Evolutionary conservation across 2,329 filamentous ascomycete genomes (phyloP).

Genomic region (Blumeriella jaapii): DNA sequence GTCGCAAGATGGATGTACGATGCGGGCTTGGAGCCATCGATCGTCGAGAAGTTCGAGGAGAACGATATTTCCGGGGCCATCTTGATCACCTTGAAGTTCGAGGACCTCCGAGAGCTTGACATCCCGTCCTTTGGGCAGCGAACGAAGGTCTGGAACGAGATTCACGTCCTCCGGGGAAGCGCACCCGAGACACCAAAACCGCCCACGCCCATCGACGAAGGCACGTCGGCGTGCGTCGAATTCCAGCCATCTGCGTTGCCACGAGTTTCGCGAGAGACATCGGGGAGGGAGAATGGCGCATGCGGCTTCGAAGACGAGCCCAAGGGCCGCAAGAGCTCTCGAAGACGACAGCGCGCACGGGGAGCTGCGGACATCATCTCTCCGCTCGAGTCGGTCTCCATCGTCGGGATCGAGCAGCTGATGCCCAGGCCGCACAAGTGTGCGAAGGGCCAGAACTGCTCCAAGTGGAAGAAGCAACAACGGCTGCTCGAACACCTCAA

Average conservation of each 20-base stretch:
- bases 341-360: conserved; percentile 20
- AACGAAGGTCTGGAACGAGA: conserved; percentile 70
- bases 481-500: conserved; percentile 63
- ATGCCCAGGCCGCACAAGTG: conserved; percentile 77
- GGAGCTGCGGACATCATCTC: conserved; percentile 53
- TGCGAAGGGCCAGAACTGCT: conserved; percentile 75
- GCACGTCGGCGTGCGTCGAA: conserved; percentile 30
- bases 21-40: conserved; percentile 62
- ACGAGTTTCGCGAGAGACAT: conserved; percentile 15
- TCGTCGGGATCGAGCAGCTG: conserved; percentile 83
- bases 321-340: conserved; percentile 19
- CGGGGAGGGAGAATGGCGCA: conserved; percentile 15
- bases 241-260: conserved; percentile 1
- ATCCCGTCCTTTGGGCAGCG: conserved; percentile 74
- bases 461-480: conserved; percentile 73
- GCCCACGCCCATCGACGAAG: conserved; percentile 50
- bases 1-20: conserved; percentile 82
- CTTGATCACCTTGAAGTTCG: conserved; percentile 81
- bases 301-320: conserved; percentile 22
- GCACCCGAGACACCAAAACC: conserved; percentile 39
- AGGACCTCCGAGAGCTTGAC: conserved; percentile 71
- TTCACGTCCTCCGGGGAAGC: conserved; percentile 54
- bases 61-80: conserved; percentile 90
- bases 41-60: conserved; percentile 75
- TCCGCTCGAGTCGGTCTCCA: conserved; percentile 75